Conservation (phyloP, 257 asterid genomes). For the Penstemon davidsonii region DNA sequence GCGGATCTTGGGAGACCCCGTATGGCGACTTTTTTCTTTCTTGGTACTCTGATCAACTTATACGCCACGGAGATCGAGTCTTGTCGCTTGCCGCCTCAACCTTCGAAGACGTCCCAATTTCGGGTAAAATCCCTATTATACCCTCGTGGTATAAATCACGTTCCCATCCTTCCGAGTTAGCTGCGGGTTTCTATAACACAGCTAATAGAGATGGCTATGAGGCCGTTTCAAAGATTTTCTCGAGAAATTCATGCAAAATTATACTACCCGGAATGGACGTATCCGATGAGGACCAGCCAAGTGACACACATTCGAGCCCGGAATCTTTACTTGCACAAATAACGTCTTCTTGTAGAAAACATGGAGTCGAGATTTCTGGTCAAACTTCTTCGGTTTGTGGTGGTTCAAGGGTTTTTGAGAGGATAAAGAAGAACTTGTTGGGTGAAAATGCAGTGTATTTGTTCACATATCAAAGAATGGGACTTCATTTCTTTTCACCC, state of each 20-base stretch:
- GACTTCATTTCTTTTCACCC: constrained; percentile 88
- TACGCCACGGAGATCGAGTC: constrained; percentile 65
- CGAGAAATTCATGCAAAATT: constrained; percentile 52
- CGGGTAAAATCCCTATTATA: constrained; percentile 63
- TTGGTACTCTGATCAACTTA: constrained; percentile 68
- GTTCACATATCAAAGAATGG: constrained; percentile 88
- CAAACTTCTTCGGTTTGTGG: constrained; percentile 49
- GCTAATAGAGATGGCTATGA: constrained; percentile 62
- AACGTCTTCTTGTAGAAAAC: constrained; percentile 46
- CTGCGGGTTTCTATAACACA: constrained; percentile 76
- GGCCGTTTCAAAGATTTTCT: constrained; percentile 47
- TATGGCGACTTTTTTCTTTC: constrained; percentile 83
- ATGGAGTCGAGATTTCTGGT: constrained; percentile 47
- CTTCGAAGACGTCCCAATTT: constrained; percentile 45
- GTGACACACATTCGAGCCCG: constrained; percentile 53
- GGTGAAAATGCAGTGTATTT: constrained; percentile 43
- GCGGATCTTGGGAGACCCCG: constrained; percentile 79
- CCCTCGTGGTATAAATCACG: constrained; percentile 54
- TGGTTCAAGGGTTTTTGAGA: constrained; percentile 43
- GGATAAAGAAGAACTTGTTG: constrained; percentile 47
- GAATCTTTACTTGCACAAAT: constrained; percentile 52
- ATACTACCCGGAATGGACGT: constrained; percentile 72
- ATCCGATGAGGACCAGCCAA: constrained; percentile 46
- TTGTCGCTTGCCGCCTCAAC: constrained; percentile 64
- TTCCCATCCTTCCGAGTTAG: constrained; percentile 77